These are phyloP conservation scores for Coemansia sp. DNA, from an alignment of 192 early-diverging fungal species.

Conservation along the genomic window DNA sequence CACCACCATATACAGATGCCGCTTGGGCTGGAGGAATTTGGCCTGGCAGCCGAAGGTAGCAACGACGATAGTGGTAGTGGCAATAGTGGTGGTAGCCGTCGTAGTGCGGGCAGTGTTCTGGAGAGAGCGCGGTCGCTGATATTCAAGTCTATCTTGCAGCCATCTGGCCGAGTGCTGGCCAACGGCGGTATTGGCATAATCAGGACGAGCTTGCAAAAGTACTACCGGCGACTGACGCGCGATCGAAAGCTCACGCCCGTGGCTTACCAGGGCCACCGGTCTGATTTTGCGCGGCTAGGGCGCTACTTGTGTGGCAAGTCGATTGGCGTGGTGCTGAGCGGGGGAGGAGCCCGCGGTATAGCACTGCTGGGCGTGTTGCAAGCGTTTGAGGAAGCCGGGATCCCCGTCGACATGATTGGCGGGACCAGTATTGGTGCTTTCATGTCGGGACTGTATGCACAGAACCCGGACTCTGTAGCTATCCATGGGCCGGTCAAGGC, in stretches of 20 bases:
- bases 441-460: constrained; percentile 91
- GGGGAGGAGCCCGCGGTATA: constrained; percentile 96
- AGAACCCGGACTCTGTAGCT: constrained; percentile 83
- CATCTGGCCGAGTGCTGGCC: constrained; percentile 26
- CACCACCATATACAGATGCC: constrained; percentile 96
- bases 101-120: background rate
- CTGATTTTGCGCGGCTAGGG: constrained; percentile 77
- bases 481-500: constrained; percentile 84
- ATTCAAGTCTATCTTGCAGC: constrained; percentile 22
- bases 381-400: constrained; percentile 95
- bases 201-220: constrained; percentile 67
- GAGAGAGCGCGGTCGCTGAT: constrained; percentile 24
- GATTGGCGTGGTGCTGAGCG: constrained; percentile 92
- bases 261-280: constrained; percentile 52
- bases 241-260: constrained; percentile 40
- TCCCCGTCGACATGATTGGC: constrained; percentile 97
- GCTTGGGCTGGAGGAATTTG: constrained; percentile 18
- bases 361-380: constrained; percentile 89
- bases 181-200: constrained; percentile 59
- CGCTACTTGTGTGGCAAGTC: constrained; percentile 90
- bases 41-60: background rate
- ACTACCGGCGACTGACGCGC: constrained; percentile 59
- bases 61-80: background rate
- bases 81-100: background rate
- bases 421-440: constrained; percentile 98